Base-by-base conservation (phyloP, 345 rosid genomes). In the Populus alba region DNA sequence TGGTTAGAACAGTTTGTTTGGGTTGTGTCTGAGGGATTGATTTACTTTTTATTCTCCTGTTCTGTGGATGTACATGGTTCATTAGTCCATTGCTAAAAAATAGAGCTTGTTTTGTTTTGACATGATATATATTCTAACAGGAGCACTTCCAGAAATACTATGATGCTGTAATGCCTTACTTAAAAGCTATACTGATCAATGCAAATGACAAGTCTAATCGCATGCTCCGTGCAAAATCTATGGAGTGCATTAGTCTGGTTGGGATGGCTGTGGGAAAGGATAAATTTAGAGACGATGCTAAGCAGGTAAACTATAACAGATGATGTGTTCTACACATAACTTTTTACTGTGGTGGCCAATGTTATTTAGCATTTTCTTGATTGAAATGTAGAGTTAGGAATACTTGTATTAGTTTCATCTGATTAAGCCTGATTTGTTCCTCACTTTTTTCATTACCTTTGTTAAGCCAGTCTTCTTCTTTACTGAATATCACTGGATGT, bases 251-350 rank as follows among this genome's bases (percentile, higher is more conserved):
- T 80, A 96, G 98, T 87, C 86, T 94, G 82, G 98, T 96, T 81
- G 98, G 99, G 75, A 94, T 96, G 99, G 99, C 98, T 75, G 99
- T 96, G 67, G 99, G 99, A 79, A 94, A 91, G 83, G 98, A 94
- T 77, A 96, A 92, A 86, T 94, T 94, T 80, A 91, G 87, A 85
- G 94, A 89, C 72, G 99, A 96, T 71, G 98, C 98, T 22, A 91
- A 90, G 78, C 97, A 94, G 99, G 99, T 96, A 88, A 47, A 47
- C 5, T 1, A 55, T 45, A 27, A 43, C 53, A 39, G 41, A 43
- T 39, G 49, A 17, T 9, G n/a, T 17, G 13, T 17, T 65, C 29
- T 43, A 63, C 61, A 63, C 53, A 47, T 6, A 22, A 25, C 0
- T 45, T 70, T 45, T 22, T 70, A 31, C 25, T 45, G 18, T 69